A percentile compares a stretch with the other conserved stretches of the same genome.
These are phyloP conservation scores for Purpureocillium lavendulum DNA, from an alignment of 2,329 filamentous ascomycete genomes.

Conservation along the genomic window DNA sequence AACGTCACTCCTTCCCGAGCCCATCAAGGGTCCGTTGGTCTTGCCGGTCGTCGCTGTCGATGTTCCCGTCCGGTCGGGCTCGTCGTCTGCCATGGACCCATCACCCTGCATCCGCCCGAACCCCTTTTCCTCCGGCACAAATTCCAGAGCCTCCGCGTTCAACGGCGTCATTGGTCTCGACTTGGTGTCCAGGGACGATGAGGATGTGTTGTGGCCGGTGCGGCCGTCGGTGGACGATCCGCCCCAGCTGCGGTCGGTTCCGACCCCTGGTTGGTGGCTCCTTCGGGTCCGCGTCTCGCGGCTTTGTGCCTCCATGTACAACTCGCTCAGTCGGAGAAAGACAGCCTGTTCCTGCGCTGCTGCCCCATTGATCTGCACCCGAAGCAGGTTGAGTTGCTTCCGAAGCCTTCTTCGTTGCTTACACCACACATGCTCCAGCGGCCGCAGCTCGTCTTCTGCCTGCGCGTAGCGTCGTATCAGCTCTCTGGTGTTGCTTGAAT, in stretches of 20 bases:
- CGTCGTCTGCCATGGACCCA: no score
- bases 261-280: conserved; percentile 11
- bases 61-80: no score
- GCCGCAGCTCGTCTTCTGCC: conserved; percentile 24
- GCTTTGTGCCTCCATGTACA: conserved; percentile 39
- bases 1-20: not conserved
- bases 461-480: conserved; percentile 29
- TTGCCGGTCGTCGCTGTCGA: not conserved
- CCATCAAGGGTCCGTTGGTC: not conserved
- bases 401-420: conserved; percentile 22
- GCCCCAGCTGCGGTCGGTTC: not conserved
- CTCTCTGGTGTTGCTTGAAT: conserved; percentile 25
- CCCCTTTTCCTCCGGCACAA: conserved; percentile 15
- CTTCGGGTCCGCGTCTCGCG: conserved; percentile 29
- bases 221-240: not conserved
- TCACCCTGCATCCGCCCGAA: no score
- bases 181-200: not conserved
- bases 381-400: conserved; percentile 34
- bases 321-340: conserved; percentile 36
- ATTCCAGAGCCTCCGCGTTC: conserved; percentile 19
- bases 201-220: not conserved
- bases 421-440: conserved; percentile 7
- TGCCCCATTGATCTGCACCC: conserved; percentile 32
- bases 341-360: conserved; percentile 38
- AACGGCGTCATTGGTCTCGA: conserved; percentile 12